A percentile compares a stretch with the other conserved stretches of the same genome.
Conservation (phyloP, 768 basidiomycete species). For the Fomitopsis pulvina region DNA sequence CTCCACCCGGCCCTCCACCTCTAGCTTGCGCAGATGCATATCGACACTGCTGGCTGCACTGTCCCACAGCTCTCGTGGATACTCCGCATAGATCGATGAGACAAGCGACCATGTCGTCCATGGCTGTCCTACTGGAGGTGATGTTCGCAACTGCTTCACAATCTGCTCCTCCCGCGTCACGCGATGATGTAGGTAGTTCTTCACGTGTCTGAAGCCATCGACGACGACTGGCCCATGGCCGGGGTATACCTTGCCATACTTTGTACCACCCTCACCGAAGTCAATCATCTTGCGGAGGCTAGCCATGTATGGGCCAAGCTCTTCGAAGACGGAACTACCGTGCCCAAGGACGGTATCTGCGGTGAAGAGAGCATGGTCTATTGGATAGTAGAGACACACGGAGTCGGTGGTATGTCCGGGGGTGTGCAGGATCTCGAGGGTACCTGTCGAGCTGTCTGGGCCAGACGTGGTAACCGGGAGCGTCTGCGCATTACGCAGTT, state of each 20-base stretch:
- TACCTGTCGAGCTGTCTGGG: slow-evolving; percentile 14
- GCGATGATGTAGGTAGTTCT: slow-evolving; percentile 74
- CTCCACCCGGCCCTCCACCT: slow-evolving; percentile 52
- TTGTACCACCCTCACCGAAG: slow-evolving; percentile 24
- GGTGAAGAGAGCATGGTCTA: slow-evolving; percentile 76
- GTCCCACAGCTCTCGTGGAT: slow-evolving; percentile 65
- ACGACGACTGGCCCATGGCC: slow-evolving; percentile 80
- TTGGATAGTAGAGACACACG: slow-evolving; percentile 61
- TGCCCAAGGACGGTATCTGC: slow-evolving; percentile 89
- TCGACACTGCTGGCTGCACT: slow-evolving; percentile 65
- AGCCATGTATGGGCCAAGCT: slow-evolving; percentile 62
- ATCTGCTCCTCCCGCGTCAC: slow-evolving; percentile 79
- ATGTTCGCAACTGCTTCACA: slow-evolving; percentile 38
- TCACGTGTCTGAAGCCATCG: slow-evolving; percentile 55
- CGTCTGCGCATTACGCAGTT: slow-evolving; percentile 49
- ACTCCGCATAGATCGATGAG: slow-evolving; percentile 58
- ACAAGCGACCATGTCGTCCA: slow-evolving; percentile 69
- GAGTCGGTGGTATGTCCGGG: slow-evolving; percentile 93
- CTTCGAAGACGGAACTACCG: slow-evolving; percentile 85
- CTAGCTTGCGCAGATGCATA: slow-evolving; percentile 70
- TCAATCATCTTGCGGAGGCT: slow-evolving; percentile 55
- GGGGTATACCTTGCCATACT: slow-evolving; percentile 64
- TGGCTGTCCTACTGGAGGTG: slow-evolving; percentile 21
- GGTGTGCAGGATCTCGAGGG: slow-evolving; percentile 67
- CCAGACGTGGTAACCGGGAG: slow-evolving; percentile 30